Percentiles rank a stretch among this genome's conserved stretches.
phyloP scores from a whole-genome alignment of 768 basidiomycete species.

The Rubroboletus satanas region DNA sequence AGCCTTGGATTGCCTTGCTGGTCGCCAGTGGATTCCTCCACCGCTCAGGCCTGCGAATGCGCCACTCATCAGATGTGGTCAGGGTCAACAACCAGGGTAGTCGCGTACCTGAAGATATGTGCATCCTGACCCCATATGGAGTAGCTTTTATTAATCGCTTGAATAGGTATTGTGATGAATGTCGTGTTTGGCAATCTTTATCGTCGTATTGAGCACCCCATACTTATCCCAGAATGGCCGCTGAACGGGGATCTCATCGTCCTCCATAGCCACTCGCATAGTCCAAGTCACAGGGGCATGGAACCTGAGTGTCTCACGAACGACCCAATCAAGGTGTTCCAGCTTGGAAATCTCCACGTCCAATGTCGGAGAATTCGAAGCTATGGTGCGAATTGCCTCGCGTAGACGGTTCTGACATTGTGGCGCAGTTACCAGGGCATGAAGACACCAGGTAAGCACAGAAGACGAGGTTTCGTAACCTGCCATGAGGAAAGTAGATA shows the following conservation, averaged over 20 bases:
- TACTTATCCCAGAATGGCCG: constrained; percentile 31
- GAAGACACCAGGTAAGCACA: constrained; percentile 61
- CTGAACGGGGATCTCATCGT: constrained; percentile 51
- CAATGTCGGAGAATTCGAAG: constrained; percentile 11
- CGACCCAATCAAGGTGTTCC: constrained; percentile 57
- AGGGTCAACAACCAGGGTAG: constrained; percentile 22
- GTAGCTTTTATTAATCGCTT: constrained; percentile 52
- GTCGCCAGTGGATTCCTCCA: constrained; percentile 42
- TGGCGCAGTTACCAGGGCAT: constrained; percentile 48
- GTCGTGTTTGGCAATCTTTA: constrained; percentile 46
- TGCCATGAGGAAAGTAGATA: constrained; percentile 59
- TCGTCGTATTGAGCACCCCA: constrained; percentile 29
- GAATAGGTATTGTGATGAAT: constrained; percentile 58
- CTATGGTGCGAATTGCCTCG: constrained; percentile 37
- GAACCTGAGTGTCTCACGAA: constrained; percentile 54
- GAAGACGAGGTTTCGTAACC: constrained; percentile 63
- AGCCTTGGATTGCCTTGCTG: constrained; percentile 42
- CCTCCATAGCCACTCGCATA: constrained; percentile 48
- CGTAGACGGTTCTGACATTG: constrained; percentile 46
- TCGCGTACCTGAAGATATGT: constrained; percentile 49
- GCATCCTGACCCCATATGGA: constrained; percentile 67
- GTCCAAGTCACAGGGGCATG: constrained; percentile 57
- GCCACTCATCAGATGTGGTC: constrained; percentile 21
- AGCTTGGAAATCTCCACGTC: constrained; percentile 37
- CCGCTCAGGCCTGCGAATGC: constrained; percentile 45